Evolutionary conservation across 345 rosid species (phyloP).

Genomic region (Rhizophora mangle): DNA sequence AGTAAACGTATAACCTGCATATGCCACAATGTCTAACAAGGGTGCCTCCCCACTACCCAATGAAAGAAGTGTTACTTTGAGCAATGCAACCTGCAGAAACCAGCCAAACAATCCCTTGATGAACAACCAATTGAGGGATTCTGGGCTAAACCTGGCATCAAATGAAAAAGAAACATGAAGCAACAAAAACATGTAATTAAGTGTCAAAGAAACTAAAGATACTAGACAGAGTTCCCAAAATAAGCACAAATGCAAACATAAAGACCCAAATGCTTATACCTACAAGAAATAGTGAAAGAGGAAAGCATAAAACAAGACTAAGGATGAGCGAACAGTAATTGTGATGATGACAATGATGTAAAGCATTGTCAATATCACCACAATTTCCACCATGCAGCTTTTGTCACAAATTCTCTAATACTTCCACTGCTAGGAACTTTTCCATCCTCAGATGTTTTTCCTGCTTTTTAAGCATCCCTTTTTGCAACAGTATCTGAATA

Average conservation of each 20-base stretch:
- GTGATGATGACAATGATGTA: not conserved
- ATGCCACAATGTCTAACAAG: constrained; percentile 78
- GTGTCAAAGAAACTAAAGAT: not conserved
- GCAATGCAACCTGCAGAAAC: constrained; percentile 76
- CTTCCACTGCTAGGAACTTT: not conserved
- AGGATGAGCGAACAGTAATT: not conserved
- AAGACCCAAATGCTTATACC: not conserved
- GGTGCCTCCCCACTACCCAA: constrained; percentile 93
- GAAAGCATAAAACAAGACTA: not conserved
- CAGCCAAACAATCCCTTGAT: constrained; percentile 89
- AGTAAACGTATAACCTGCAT: constrained; percentile 78
- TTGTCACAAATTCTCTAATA: not conserved
- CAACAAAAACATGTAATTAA: not conserved
- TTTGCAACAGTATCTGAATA: not conserved
- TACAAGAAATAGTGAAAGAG: not conserved
- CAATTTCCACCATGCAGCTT: not conserved
- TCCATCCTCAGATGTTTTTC: not conserved
- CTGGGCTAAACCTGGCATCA: constrained; percentile 73
- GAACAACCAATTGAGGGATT: constrained; percentile 84
- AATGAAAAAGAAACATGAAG: not conserved
- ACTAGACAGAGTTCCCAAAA: not conserved
- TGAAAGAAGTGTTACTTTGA: constrained; percentile 73
- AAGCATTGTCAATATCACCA: not conserved
- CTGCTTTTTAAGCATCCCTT: not conserved
- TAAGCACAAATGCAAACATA: not conserved